Evolutionary conservation across 2,329 filamentous ascomycete species (phyloP).

Genomic region (Fusarium sp.): DNA sequence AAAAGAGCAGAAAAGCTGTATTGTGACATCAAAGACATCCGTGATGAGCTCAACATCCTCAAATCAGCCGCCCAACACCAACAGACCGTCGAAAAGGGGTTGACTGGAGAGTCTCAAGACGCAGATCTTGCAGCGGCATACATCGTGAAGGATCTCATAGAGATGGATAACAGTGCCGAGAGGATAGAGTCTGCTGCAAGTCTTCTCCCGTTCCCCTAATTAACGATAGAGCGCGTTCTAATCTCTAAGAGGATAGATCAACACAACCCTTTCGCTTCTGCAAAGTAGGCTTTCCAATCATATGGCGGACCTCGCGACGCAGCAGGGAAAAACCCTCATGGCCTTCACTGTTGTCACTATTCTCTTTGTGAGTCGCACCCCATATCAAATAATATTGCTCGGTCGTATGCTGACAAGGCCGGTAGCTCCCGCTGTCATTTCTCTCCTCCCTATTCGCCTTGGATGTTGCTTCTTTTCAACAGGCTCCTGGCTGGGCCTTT

Average conservation of each 20-base stretch:
- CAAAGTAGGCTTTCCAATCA: neutral
- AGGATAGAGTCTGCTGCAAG: conserved; percentile 31
- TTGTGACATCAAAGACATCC: conserved; percentile 38
- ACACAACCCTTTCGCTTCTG: conserved; percentile 24
- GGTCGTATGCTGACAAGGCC: neutral
- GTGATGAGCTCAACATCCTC: conserved; percentile 39
- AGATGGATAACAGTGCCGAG: conserved; percentile 28
- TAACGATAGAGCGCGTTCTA: too few relatives aligned
- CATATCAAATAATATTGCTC: neutral
- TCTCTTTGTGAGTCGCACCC: neutral
- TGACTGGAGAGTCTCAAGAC: neutral
- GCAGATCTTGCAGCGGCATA: neutral
- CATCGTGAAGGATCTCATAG: conserved; percentile 22
- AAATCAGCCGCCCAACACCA: conserved; percentile 23
- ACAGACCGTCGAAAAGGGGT: conserved; percentile 6
- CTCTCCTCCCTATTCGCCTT: conserved; percentile 9
- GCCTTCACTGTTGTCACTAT: neutral
- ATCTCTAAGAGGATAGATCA: neutral
- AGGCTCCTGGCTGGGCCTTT: conserved; percentile 25
- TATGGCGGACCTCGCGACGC: neutral
- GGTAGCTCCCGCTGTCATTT: neutral
- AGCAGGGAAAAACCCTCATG: neutral
- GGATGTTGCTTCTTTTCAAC: conserved; percentile 22
- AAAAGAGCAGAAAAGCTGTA: neutral
- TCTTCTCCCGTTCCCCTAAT: neutral